Evolutionary conservation across 2,329 filamentous ascomycete genomes (phyloP), one percentile per base, ranked within the genome.

Genomic region (Aspergillus flavus): DNA sequence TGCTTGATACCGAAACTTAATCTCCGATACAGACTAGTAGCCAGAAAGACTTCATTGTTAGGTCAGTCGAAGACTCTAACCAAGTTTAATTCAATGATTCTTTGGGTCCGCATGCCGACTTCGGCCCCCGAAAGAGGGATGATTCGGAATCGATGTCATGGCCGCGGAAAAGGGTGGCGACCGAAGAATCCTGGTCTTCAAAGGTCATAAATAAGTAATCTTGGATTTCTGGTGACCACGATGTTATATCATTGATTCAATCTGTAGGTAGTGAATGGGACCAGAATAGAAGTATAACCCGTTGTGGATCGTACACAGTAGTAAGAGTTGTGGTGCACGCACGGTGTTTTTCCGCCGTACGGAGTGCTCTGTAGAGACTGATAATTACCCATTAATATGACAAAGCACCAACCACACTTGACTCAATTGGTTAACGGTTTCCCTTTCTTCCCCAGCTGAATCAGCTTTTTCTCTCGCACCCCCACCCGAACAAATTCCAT

Each of bases 91-190:
- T 48, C 21, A 6, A 61, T 32, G 43, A 21, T 28, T 52, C 64
- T 58, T 14, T 66, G 57, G 64, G 57, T 61, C 50, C 50, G 48
- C 14, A 46, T 61, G 48, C 64, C 64, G 64, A 64, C 54, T 62
- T 68, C 67, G 67, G 67, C 59, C 43, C n/a, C 43, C 41, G 58
- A 36, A 60, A 58, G 34, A 36, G 58, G 45, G 45, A 48, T 48
- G 63, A 58, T 41, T 63, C 60, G 61, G 63, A 36, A 26, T 61
- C 57, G 59, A 63, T 65, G 63, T 62, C 59, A 66, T 67, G 26
- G 41, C 36, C 58, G 39, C n/a, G 26, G 55, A 39, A 58, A 21
- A 39, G 14, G 48, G 30, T 30, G 26, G n/a, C 26, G 57, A 41
- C 26, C 6, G 16, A 23, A 3, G 34, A n/a, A 50, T 30, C 14